These are phyloP conservation scores for Dichotomocladium elegans DNA, from an alignment of 371 early-diverging fungal species.

Conservation along the genomic window DNA sequence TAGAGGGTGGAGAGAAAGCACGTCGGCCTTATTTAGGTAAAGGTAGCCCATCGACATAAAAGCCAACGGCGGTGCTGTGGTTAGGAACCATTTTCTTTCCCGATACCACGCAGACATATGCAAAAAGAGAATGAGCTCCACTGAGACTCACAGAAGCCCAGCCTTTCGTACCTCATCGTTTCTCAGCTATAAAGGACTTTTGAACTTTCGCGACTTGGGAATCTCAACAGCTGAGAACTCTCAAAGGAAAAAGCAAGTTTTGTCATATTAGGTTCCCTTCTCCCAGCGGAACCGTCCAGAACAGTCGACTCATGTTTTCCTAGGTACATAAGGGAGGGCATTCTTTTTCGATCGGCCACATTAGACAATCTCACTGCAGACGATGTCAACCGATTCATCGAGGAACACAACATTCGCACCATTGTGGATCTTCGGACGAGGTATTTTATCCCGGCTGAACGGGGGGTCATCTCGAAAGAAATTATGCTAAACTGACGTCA, in stretches of 20 bases:
- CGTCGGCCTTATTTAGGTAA: no score
- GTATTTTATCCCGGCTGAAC: no score
- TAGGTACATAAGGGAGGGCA: conserved; percentile 24
- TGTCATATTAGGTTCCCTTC: background rate
- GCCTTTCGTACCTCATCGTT: no score
- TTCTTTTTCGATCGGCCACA: conserved; percentile 27
- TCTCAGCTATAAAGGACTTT: conserved; percentile 3
- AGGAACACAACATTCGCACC: conserved; percentile 16
- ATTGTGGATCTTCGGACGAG: conserved; percentile 29
- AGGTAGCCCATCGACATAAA: no score
- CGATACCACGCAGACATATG: no score
- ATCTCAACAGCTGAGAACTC: conserved; percentile 6
- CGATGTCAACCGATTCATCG: conserved; percentile 15
- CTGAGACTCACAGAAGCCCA: no score
- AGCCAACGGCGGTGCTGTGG: no score
- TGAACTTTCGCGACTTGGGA: conserved; percentile 18
- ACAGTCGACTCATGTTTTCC: background rate
- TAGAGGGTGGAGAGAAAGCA: no score
- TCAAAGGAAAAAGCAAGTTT: conserved; percentile 1
- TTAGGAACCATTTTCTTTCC: no score
- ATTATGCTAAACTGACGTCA: no score
- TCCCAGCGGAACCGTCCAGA: background rate
- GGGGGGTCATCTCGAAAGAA: no score
- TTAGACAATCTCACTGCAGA: conserved; percentile 17
- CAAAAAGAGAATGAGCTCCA: no score